A percentile compares a stretch with the other conserved stretches of the same genome.
Conservation (phyloP, 164 flowering plant species). For the Stephania yunnanensis region DNA sequence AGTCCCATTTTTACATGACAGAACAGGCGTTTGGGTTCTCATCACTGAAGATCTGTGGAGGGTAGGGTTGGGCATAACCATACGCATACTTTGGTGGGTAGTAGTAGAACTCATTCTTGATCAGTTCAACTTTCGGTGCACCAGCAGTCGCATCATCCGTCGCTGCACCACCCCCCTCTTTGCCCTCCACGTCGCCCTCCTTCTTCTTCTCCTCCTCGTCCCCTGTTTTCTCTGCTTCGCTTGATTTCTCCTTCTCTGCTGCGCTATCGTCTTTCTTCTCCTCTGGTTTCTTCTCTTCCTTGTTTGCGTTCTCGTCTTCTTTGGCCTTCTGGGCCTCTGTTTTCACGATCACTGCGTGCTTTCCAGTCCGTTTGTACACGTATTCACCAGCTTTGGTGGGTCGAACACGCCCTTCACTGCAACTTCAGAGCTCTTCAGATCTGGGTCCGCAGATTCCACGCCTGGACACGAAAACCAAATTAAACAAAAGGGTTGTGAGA, state of each 20-base stretch:
- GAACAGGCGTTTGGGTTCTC: slow-evolving; percentile 51
- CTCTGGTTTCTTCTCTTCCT: slow-evolving; percentile 4
- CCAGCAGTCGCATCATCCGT: neutral
- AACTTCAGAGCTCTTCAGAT: slow-evolving; percentile 68
- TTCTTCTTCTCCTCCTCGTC: neutral
- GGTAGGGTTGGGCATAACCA: slow-evolving; percentile 9
- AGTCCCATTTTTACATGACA: slow-evolving; percentile 25
- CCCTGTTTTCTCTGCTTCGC: slow-evolving; percentile 15
- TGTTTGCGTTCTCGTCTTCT: slow-evolving; percentile 20
- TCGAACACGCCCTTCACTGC: slow-evolving; percentile 72
- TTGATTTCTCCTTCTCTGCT: slow-evolving; percentile 6
- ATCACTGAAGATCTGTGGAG: slow-evolving; percentile 49
- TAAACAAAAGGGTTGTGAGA: neutral
- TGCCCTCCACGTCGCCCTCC: slow-evolving; percentile 10
- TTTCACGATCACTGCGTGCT: slow-evolving; percentile 56
- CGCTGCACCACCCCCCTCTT: neutral
- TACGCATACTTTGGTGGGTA: slow-evolving; percentile 30
- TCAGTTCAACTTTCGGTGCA: slow-evolving; percentile 25
- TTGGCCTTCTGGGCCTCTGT: slow-evolving; percentile 43
- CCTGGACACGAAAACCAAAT: slow-evolving; percentile 29
- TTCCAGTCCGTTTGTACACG: slow-evolving; percentile 73
- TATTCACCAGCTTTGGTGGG: slow-evolving; percentile 60
- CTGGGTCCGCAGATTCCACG: slow-evolving; percentile 69
- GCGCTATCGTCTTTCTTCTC: slow-evolving; percentile 5
- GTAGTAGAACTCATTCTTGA: slow-evolving; percentile 37